A percentile compares a stretch with the other conserved stretches of the same genome.
Evolutionary conservation across 371 early-diverging fungal species (phyloP).

Genomic region (Blastocladiella emersonii): DNA sequence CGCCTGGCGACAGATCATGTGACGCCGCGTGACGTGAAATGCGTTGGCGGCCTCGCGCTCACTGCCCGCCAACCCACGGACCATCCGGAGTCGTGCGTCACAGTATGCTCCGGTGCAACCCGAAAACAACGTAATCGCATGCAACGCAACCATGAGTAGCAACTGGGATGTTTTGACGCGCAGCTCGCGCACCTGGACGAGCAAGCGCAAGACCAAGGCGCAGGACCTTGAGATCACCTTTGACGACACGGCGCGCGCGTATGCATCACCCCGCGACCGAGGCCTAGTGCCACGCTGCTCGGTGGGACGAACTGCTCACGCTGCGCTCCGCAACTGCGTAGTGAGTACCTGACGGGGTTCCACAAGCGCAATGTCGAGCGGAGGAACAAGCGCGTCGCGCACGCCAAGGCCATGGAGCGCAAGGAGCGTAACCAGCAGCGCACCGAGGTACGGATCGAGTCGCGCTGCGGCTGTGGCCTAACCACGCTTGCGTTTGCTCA

Average conservation of each 20-base stretch:
- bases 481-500: too few relatives aligned
- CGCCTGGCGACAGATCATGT: too few relatives aligned
- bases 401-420: slow-evolving; percentile 32
- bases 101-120: too few relatives aligned
- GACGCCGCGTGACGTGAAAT: too few relatives aligned
- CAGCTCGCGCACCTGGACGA: slow-evolving; percentile 50
- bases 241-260: slow-evolving; percentile 46
- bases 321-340: too few relatives aligned
- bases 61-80: too few relatives aligned
- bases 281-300: neutral
- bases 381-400: slow-evolving; percentile 40
- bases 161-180: slow-evolving; percentile 47
- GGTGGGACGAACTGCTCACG: neutral
- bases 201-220: slow-evolving; percentile 51
- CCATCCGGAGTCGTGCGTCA: too few relatives aligned
- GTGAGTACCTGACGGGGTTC: slow-evolving; percentile 66
- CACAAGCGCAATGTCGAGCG: slow-evolving; percentile 61
- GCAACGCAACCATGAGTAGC: slow-evolving; percentile 14
- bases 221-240: slow-evolving; percentile 46
- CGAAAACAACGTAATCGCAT: neutral
- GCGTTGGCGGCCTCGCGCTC: too few relatives aligned
- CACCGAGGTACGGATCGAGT: slow-evolving; percentile 26
- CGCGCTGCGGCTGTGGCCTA: too few relatives aligned
- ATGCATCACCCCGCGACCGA: slow-evolving; percentile 13
- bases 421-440: slow-evolving; percentile 38